Evolutionary conservation across 2,329 filamentous ascomycete genomes (phyloP).

Genomic region (Zelopaecilomyces penicillatus): DNA sequence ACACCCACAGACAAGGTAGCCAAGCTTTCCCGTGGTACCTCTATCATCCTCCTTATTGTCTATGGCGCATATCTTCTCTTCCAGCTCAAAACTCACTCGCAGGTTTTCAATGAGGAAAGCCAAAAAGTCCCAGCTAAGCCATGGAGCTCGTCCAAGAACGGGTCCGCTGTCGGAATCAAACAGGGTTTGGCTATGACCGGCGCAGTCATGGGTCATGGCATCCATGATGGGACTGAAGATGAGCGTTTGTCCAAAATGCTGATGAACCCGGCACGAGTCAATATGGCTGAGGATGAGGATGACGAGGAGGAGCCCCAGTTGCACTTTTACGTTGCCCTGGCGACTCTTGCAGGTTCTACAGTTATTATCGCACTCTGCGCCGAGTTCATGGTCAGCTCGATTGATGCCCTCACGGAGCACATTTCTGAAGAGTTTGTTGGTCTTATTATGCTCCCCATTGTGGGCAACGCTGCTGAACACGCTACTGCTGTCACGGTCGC

Average conservation of each 20-base stretch:
- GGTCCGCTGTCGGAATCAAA: conserved; percentile 23
- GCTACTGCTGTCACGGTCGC: conserved; percentile 73
- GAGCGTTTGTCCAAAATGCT: conserved; percentile 37
- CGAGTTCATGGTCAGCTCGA: conserved; percentile 69
- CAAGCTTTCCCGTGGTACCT: conserved; percentile 60
- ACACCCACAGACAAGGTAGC: conserved; percentile 43
- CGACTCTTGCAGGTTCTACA: conserved; percentile 64
- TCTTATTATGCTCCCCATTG: conserved; percentile 71
- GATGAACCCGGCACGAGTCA: conserved; percentile 27
- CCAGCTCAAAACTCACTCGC: conserved; percentile 77
- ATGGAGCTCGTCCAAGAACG: conserved; percentile 22
- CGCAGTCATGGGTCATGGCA: conserved; percentile 28
- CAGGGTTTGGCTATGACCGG: conserved; percentile 33
- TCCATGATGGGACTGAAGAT: conserved; percentile 27
- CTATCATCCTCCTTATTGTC: conserved; percentile 73
- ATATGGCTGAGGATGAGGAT: conserved; percentile 52
- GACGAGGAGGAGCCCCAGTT: conserved; percentile 69
- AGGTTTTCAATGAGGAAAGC: conserved; percentile 71
- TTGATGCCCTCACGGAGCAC: conserved; percentile 55
- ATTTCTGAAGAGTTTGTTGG: conserved; percentile 70
- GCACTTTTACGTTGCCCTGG: conserved; percentile 61
- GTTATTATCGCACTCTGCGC: conserved; percentile 74
- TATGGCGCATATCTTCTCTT: conserved; percentile 82
- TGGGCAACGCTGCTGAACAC: conserved; percentile 78
- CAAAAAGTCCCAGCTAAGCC: conserved; percentile 63